Percentiles rank a stretch among this genome's conserved stretches.
Evolutionary conservation across 2,329 filamentous ascomycete genomes (phyloP).

Genomic region (Aschersonia sp.): DNA sequence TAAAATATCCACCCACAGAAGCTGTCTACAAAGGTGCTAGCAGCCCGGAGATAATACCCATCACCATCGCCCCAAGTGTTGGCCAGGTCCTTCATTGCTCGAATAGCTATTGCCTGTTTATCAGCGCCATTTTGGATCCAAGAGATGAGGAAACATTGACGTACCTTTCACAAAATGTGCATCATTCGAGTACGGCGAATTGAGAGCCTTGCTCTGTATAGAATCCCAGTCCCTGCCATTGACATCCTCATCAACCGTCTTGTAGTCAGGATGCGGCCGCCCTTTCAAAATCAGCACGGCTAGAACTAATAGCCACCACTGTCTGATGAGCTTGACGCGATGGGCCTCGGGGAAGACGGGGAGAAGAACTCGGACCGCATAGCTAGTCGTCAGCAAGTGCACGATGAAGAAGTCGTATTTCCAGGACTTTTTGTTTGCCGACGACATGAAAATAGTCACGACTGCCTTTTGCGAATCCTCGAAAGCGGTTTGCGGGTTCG

Average conservation of each 20-base stretch:
- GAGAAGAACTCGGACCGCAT: constrained; percentile 76
- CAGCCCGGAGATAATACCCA: constrained; percentile 50
- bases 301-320: constrained; percentile 82
- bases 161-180: constrained; percentile 74
- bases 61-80: constrained; percentile 60
- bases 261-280: constrained; percentile 56
- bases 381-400: constrained; percentile 70
- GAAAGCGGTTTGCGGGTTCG: constrained; percentile 60
- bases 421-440: constrained; percentile 40
- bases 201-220: constrained; percentile 56
- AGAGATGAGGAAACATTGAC: neutral
- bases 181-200: constrained; percentile 53
- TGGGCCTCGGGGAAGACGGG: constrained; percentile 60
- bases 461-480: constrained; percentile 52
- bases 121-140: neutral
- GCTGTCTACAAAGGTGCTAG: constrained; percentile 58
- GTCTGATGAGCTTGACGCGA: constrained; percentile 59
- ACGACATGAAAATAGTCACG: constrained; percentile 46
- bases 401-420: constrained; percentile 73
- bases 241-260: constrained; percentile 41
- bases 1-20: constrained; percentile 51
- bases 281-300: constrained; percentile 63
- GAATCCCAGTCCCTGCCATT: constrained; percentile 57
- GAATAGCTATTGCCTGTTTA: constrained; percentile 33
- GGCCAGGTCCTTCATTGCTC: constrained; percentile 61